Conservation (phyloP, 441 rosid species). For the Capsella rubella region DNA sequence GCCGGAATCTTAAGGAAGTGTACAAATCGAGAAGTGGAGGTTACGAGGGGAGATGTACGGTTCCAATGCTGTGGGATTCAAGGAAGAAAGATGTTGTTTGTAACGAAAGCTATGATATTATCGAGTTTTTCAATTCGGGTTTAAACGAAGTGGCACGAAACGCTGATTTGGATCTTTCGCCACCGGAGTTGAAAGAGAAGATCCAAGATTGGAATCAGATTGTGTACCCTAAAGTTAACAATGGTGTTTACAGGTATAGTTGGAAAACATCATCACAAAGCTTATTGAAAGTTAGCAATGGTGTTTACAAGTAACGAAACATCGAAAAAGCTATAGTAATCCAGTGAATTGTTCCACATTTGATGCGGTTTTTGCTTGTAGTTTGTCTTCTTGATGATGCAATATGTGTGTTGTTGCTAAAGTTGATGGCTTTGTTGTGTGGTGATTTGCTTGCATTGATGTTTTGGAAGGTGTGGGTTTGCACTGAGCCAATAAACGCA, state of each 20-base stretch:
- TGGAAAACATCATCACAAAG: constrained; percentile 9
- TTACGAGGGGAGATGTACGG: constrained; percentile 73
- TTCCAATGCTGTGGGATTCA: constrained; percentile 86
- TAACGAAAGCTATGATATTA: constrained; percentile 86
- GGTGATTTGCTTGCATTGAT: constrained; percentile 11
- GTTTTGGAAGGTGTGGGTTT: constrained; percentile 72
- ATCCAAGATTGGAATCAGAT: constrained; percentile 77
- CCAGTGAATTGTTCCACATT: not conserved
- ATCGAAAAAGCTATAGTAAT: not conserved
- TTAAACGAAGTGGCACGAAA: constrained; percentile 56
- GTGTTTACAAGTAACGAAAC: constrained; percentile 70
- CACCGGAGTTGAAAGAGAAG: constrained; percentile 51
- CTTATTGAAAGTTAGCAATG: constrained; percentile 63
- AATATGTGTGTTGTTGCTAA: constrained; percentile 23
- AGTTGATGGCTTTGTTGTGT: constrained; percentile 12
- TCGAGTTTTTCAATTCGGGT: constrained; percentile 71
- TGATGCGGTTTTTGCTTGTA: not conserved
- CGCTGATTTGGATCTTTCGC: constrained; percentile 71
- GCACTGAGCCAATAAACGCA: constrained; percentile 86
- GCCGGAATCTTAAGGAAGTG: constrained; percentile 75
- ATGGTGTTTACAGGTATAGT: constrained; percentile 81
- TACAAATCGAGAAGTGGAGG: constrained; percentile 65
- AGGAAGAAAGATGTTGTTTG: constrained; percentile 71
- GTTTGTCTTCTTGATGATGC: constrained; percentile 19
- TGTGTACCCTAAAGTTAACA: constrained; percentile 79